Evolutionary conservation across 1,284 basidiomycete genomes (phyloP), one percentile per base, ranked within the genome.

Genomic region (Laetiporus sulphureus): DNA sequence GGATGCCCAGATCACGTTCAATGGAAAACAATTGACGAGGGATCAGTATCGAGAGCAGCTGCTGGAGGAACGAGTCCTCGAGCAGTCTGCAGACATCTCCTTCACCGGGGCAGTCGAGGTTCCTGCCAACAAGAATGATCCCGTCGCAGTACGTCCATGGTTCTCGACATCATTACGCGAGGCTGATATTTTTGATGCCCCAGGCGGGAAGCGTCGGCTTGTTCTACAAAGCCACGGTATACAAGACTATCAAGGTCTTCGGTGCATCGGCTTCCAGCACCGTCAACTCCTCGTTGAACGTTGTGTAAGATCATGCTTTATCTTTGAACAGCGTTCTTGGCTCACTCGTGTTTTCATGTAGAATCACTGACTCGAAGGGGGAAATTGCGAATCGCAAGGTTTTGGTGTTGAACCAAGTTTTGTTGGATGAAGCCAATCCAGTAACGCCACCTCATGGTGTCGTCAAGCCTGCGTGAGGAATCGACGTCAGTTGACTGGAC

Each of bases 1-100:
- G 13, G n/a, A 61, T 3, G 56, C 54, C 18, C 49, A 40, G 5
- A 56, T 69, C 41, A 54, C 48, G 12, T 48, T 71, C 40, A 71
- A 70, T 43, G 66, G 62, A 20, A 47, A 59, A 32, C 16, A 46
- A 12, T 23, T 56, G 15, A 45, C 52, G 13, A 50, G 53, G 32
- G 56, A 49, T n/a, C 35, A 51, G 30, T 61, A 59, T 52, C 57
- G 58, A 55, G 30, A 48, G 34, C 44, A 48, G 32, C 25, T 61
- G 24, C 44, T 38, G 33, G 41, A 41, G 19, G 50, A 54, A 47
- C 55, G 54, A 43, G 43, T 33, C n/a, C 38, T 34, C 31, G 57
- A 59, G 39, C 22, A 16, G 11, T 8, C 27, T 18, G 55, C 53
- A 8, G 32, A 46, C 31, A 53, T 59, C 7, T 44, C 45, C 3